Base-by-base conservation (phyloP, 257 asterid genomes). In the Solanum infundibuliforme region DNA sequence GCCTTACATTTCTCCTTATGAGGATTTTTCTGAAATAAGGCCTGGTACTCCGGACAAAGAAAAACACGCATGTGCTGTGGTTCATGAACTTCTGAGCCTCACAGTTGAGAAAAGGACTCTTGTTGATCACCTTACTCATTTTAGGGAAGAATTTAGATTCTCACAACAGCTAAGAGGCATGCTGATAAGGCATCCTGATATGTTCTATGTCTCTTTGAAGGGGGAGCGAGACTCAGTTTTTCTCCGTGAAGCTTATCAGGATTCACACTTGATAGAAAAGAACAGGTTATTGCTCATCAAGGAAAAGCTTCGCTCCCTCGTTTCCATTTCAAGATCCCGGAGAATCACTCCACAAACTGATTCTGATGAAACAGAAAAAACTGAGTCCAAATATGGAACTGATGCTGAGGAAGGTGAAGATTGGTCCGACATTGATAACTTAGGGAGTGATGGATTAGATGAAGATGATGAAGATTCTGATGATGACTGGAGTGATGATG, bases 151-250 rank as follows among this genome's bases (percentile, higher is more conserved):
- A 65, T 97, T 96, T 87, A 92, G 97, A 88, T 97, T 97, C 92
- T 97, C 99, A 69, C 99, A 97, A 89, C 99, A 97, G 92, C 92
- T 97, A 38, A 92, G 99, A 86, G 99, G 99, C 82, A 97, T 97
- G 99, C 88, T 97, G 92, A 90, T 97, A 88, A 96, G 99, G 93
- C 99, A 97, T 92, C 99, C 99, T 3, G 99, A 97, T 89, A 94
- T 96, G 98, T 97, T 97, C 76, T 96, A 97, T 69, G 93, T 97
- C 52, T 97, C 99, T 12, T 91, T 95, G 66, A 97, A 97, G 89
- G 99, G 99, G 68, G 98, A 96, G 36, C 93, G 99, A 87, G 98
- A 97, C 90, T 97, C 99, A 0, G 98, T 97, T 90, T 97, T 97
- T 88, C 97, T 96, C 7, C 98, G 99, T 13, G 99, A 96, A 92